These are phyloP conservation scores for Globisporangium emineosum DNA, from an alignment of 352 stramenopile genomes.

Conservation along the genomic window DNA sequence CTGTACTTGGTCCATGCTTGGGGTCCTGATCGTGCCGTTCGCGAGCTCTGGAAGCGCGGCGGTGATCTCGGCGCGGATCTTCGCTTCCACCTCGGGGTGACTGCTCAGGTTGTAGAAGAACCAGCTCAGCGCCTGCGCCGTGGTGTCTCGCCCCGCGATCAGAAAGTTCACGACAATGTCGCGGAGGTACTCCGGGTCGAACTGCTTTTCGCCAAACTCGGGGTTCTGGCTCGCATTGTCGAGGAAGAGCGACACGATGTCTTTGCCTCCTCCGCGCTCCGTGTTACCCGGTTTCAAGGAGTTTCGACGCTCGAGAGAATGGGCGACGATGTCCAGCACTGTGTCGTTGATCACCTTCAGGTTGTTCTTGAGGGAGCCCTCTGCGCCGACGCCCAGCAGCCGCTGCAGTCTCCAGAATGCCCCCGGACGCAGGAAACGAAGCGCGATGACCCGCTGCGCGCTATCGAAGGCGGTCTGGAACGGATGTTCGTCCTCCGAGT, in stretches of 20 bases:
- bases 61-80: slow-evolving; percentile 24
- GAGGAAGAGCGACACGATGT: slow-evolving; percentile 52
- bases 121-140: slow-evolving; percentile 37
- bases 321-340: slow-evolving; percentile 30
- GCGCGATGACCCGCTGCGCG: slow-evolving; percentile 22
- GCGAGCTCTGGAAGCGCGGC: slow-evolving; percentile 5
- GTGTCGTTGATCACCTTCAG: slow-evolving; percentile 37
- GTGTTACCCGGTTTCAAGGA: no score
- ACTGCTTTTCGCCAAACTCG: slow-evolving; percentile 15
- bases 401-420: slow-evolving; percentile 29
- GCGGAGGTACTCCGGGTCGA: slow-evolving; percentile 22
- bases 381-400: slow-evolving; percentile 3
- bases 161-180: slow-evolving; percentile 54
- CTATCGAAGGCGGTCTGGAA: neutral
- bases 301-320: slow-evolving; percentile 20
- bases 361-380: slow-evolving; percentile 5
- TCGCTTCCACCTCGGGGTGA: slow-evolving; percentile 29
- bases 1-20: slow-evolving; percentile 10
- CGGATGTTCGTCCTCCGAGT: neutral
- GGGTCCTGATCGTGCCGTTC: neutral
- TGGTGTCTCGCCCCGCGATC: slow-evolving; percentile 47
- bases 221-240: slow-evolving; percentile 26
- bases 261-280: no score
- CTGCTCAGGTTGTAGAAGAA: slow-evolving; percentile 37
- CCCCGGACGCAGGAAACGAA: slow-evolving; percentile 28